These are phyloP conservation scores for Pleurotus giganteus DNA, from an alignment of 768 basidiomycete species.

Conservation along the genomic window DNA sequence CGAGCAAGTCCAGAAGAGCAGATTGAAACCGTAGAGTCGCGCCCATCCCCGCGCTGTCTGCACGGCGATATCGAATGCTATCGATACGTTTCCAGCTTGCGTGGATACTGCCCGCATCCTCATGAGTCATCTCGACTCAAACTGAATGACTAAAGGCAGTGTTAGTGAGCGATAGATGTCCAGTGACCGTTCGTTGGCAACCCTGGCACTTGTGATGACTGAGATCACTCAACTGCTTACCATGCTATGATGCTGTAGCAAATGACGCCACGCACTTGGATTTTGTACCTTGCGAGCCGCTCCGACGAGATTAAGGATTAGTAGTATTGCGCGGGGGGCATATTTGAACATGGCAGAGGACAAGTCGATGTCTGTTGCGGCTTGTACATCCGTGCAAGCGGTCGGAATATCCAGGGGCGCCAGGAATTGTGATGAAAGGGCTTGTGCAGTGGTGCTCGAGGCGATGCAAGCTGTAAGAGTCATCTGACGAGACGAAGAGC, in stretches of 20 bases:
- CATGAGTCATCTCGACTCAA: conserved; percentile 1
- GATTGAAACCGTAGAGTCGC: neutral
- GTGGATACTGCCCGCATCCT: conserved; percentile 3
- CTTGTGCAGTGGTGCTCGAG: neutral
- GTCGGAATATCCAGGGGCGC: neutral
- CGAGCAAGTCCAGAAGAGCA: too few relatives aligned
- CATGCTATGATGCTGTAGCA: conserved; percentile 1
- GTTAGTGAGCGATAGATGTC: conserved; percentile 8
- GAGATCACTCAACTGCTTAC: neutral
- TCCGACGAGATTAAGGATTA: too few relatives aligned
- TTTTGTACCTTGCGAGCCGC: neutral
- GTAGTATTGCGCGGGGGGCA: too few relatives aligned
- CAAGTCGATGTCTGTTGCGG: too few relatives aligned
- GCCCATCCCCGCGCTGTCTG: neutral
- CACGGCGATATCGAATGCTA: neutral
- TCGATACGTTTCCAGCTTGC: neutral
- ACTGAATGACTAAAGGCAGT: conserved; percentile 8
- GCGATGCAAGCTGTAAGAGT: conserved; percentile 3
- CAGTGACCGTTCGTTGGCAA: neutral
- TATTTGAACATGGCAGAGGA: too few relatives aligned
- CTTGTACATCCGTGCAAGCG: neutral
- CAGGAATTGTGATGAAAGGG: neutral
- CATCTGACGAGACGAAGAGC: neutral
- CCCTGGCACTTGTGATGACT: conserved; percentile 4
- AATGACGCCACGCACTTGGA: neutral